phyloP scores from a whole-genome alignment of 2,329 filamentous ascomycete genomes.

The Alternaria consortialis region DNA sequence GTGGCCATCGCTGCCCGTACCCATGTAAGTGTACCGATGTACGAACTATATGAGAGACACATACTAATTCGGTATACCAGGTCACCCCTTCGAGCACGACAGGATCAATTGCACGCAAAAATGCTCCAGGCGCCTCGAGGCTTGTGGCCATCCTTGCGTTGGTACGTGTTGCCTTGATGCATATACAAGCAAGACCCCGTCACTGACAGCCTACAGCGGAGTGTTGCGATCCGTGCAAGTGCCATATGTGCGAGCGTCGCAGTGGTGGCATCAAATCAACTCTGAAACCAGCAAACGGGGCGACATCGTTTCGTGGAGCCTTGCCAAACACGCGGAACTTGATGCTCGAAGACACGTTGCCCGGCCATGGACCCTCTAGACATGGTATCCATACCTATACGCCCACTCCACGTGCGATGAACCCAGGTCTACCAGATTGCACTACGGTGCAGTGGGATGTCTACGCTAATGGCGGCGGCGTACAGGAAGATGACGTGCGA shows the following conservation, averaged over 20 bases:
- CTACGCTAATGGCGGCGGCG: slow-evolving; percentile 20
- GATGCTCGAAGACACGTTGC: slow-evolving; percentile 11
- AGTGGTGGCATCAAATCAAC: slow-evolving; percentile 35
- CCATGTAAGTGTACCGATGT: slow-evolving; percentile 31
- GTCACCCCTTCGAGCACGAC: slow-evolving; percentile 32
- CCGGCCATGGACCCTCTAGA: slow-evolving; percentile 2
- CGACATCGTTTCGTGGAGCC: background rate
- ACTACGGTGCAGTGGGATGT: slow-evolving; percentile 19
- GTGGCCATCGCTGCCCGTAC: slow-evolving; percentile 46
- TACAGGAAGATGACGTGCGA: slow-evolving; percentile 31
- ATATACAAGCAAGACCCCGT: background rate
- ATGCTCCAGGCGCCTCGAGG: slow-evolving; percentile 30
- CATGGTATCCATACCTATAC: background rate
- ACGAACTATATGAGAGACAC: background rate
- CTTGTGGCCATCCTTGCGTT: slow-evolving; percentile 44
- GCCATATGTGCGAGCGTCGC: slow-evolving; percentile 37
- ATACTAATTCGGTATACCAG: background rate
- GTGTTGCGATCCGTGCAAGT: slow-evolving; percentile 45
- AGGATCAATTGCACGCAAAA: slow-evolving; percentile 47
- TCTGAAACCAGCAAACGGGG: slow-evolving; percentile 30
- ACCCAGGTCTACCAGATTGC: background rate
- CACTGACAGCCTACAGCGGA: slow-evolving; percentile 17
- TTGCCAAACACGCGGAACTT: slow-evolving; percentile 8
- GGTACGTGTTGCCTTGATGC: slow-evolving; percentile 13
- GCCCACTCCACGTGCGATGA: background rate